A percentile compares a stretch with the other conserved stretches of the same genome.
These are phyloP conservation scores for Cucumis hystrix DNA, from an alignment of 306 rosid species.

Conservation along the genomic window DNA sequence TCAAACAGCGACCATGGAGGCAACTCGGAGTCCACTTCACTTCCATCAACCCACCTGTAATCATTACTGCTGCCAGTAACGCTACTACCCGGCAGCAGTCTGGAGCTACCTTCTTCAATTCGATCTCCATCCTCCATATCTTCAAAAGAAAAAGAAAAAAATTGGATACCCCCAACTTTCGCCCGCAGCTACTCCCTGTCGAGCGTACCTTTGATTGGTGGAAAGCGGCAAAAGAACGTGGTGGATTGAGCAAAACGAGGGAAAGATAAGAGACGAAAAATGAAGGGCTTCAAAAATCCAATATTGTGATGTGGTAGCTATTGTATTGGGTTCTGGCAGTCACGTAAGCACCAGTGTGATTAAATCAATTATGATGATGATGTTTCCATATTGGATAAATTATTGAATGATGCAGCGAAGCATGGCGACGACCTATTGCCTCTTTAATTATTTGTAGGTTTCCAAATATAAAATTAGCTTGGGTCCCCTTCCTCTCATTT, in stretches of 20 bases:
- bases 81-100: conserved; percentile 26
- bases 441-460: too few relatives aligned
- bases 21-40: conserved; percentile 57
- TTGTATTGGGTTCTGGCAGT: too few relatives aligned
- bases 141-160: background rate
- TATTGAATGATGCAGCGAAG: too few relatives aligned
- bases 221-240: background rate
- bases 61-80: conserved; percentile 34
- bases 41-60: conserved; percentile 85
- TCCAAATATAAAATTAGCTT: too few relatives aligned
- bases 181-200: background rate
- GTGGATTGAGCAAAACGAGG: background rate
- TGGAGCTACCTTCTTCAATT: conserved; percentile 60
- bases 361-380: too few relatives aligned
- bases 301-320: too few relatives aligned
- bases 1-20: conserved; percentile 25
- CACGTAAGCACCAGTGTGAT: too few relatives aligned
- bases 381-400: too few relatives aligned
- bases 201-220: background rate
- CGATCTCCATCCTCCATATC: conserved; percentile 38
- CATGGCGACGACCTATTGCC: too few relatives aligned
- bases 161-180: background rate
- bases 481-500: too few relatives aligned
- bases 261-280: background rate
- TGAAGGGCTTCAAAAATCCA: background rate